These are phyloP conservation scores for Brettanomyces naardenensis DNA, from an alignment of 805 yeast genomes.

Conservation along the genomic window DNA sequence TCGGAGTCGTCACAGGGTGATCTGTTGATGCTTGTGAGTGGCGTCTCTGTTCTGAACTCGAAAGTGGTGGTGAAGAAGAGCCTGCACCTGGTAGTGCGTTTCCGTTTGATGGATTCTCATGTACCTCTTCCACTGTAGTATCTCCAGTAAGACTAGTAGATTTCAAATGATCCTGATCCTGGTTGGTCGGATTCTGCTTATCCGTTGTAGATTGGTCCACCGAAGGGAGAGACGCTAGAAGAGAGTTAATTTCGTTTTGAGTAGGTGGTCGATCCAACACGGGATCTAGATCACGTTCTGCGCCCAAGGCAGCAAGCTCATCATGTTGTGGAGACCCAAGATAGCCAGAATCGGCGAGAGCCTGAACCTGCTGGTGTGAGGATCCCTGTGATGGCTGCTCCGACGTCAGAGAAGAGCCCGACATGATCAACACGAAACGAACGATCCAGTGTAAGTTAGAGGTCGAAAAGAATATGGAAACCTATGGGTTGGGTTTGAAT, in stretches of 20 bases:
- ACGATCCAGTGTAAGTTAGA: too few species aligned
- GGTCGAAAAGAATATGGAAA: too few species aligned
- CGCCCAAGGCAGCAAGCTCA: conserved; percentile 1
- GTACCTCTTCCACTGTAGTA: too few species aligned
- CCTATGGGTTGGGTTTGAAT: too few species aligned
- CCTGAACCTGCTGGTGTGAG: not conserved
- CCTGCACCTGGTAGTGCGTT: not conserved
- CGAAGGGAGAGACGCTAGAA: not conserved
- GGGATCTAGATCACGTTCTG: not conserved
- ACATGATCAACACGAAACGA: not conserved
- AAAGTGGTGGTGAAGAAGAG: not conserved
- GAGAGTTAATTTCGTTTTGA: conserved; percentile 1
- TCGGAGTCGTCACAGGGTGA: not conserved
- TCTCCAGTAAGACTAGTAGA: too few species aligned
- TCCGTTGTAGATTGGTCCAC: not conserved
- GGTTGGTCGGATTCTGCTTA: conserved; percentile 1
- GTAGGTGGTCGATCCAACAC: conserved; percentile 2
- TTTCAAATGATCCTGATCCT: too few species aligned
- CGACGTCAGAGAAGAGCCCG: not conserved
- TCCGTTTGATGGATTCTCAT: not conserved
- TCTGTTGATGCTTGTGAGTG: not conserved
- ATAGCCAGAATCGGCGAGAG: not conserved
- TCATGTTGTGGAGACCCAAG: not conserved
- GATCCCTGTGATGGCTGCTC: not conserved
- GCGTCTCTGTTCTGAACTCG: not conserved